Base-by-base conservation (phyloP, 129 eudicot genomes). In the Heracleum sosnowskyi region DNA sequence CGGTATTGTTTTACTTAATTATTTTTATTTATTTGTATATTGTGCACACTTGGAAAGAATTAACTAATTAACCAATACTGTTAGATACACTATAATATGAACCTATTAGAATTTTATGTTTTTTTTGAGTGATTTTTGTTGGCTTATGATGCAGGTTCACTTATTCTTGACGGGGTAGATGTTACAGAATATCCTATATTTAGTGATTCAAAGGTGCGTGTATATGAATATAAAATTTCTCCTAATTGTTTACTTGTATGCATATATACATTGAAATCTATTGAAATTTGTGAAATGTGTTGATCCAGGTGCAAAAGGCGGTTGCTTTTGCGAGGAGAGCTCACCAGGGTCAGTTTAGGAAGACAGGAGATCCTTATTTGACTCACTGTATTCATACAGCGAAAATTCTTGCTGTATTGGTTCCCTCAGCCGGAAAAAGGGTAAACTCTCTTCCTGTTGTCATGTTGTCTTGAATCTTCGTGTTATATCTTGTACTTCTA, bases 331-430 rank as follows among this genome's bases (percentile, higher is more conserved):
- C 98, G 7, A 88, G 86, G 88, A 94, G 84, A 83, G 98, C 98
- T 76, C 98, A 94, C 78, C 82, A 85, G 36, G 98, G 97, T 55
- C 97, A 94, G 86, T 77, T 82, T 46, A 88, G 97, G 41, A 91
- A 84, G 86, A 91, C 96, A 0, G 97, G 96, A 83, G 98, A 94
- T 62, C 89, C 97, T 24, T 94, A 94, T 82, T 44, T 94, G 72
- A 82, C 97, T 74, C 98, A 94, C 79, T 94, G 98, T 78, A 92
- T 94, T 81, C 93, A 94, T 87, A 94, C 98, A 6, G 98, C 89
- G 12, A 91, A 89, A 84, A 91, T 90, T 55, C 73, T 94, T 73
- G 98, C 97, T 70, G 89, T 79, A 3, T 85, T 94, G 80, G 90
- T 91, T 79, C 98, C 98, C n/a, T 80, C 97, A 66, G 76, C 84